Base-by-base conservation (phyloP, 164 flowering plant species). In the Piper betle region DNA sequence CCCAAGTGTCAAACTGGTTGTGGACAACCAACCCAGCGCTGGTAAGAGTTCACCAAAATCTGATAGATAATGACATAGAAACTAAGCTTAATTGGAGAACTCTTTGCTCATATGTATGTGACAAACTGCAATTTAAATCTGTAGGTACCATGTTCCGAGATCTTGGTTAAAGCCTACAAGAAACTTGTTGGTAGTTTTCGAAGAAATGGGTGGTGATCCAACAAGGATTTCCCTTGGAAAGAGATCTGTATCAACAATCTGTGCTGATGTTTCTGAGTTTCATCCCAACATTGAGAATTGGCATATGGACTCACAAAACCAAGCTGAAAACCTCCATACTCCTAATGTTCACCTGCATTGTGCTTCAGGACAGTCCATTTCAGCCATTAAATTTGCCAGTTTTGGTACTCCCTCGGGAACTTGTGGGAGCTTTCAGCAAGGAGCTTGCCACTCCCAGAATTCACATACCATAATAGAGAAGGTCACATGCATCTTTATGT, bases 341-440 rank as follows among this genome's bases (percentile, higher is more conserved):
- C 91, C 99, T 20, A 91, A 88, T 75, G 85, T 85, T 64, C 95
- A 83, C 65, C 73, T 94, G 58, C 78, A 62, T 4, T 94, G 99
- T 72, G 78, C 79, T 58, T 67, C 67, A 11, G 92, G 89, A 39
- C 95, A 85, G 39, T 64, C 82, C 46, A 91, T 94, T 63, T 76
- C 95, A 33, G 68, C 93, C 55, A 91, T 94, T 50, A 85, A 84
- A 71, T 94, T 94, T 78, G 99, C 99, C 55, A 94, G 99, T 80
- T 94, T 85, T 63, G 99, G 99, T 48, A 94, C 97, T 48, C 99
- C 99, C 57, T 38, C 71, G 15, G 99, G 99, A 70, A 85, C 97
- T 64, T 94, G 99, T 72, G 99, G 99, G 37, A 85, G 72, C 39
- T 91, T 82, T 71, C 79, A 82, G 77, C 78, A 85, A 72, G 99